Conservation (phyloP, 129 eudicot genomes). For the Logfia minima region DNA sequence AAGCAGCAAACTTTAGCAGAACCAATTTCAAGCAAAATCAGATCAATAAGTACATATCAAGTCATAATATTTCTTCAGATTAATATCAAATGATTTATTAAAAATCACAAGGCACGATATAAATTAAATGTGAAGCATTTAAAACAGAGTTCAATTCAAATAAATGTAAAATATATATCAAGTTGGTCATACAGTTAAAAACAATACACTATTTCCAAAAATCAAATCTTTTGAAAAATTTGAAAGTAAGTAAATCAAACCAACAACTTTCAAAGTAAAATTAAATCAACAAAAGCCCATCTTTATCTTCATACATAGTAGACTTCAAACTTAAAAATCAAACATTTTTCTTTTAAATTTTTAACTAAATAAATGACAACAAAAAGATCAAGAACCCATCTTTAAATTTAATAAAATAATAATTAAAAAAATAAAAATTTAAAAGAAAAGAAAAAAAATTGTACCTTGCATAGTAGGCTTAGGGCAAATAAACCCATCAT, state of each 20-base stretch:
- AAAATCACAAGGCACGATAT: neutral
- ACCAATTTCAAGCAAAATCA: neutral
- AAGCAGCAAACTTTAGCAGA: neutral
- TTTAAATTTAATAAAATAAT: neutral
- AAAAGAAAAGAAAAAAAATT: neutral
- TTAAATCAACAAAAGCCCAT: slow-evolving; percentile 8
- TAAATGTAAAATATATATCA: neutral
- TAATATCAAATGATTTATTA: too few relatives aligned
- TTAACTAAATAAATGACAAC: neutral
- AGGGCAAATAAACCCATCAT: slow-evolving; percentile 86
- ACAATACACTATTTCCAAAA: neutral
- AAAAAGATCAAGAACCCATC: neutral
- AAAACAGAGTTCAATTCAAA: neutral
- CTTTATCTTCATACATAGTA: neutral
- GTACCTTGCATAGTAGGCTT: slow-evolving; percentile 58
- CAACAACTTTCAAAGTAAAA: slow-evolving; percentile 6
- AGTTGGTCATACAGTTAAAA: neutral
- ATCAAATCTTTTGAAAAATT: neutral
- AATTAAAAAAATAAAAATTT: neutral
- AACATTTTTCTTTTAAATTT: neutral
- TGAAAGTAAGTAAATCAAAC: neutral
- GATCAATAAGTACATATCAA: neutral
- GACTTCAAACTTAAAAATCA: neutral
- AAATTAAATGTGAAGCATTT: neutral
- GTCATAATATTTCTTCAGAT: neutral